phyloP scores from a whole-genome alignment of 306 rosid species.

The Abrus pulchellus region DNA sequence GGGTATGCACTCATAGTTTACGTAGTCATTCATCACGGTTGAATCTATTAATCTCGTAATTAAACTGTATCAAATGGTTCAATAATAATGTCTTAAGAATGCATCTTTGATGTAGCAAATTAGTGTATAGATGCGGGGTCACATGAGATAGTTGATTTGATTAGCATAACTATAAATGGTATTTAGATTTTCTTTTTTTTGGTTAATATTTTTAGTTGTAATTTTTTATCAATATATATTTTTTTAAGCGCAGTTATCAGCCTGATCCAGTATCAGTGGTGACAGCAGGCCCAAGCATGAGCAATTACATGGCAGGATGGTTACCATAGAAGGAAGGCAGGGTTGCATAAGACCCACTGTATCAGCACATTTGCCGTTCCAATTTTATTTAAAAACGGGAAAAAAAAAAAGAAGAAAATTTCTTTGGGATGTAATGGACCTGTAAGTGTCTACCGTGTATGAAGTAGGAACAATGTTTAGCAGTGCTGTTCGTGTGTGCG shows the following conservation, averaged over 20 bases:
- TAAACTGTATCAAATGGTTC: not conserved
- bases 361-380: constrained; percentile 38
- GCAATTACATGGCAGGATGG: constrained; percentile 89
- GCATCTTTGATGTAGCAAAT: not conserved
- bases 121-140: not conserved
- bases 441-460: constrained; percentile 39
- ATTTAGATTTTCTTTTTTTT: not conserved
- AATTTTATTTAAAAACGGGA: constrained; percentile 45
- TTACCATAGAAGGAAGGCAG: constrained; percentile 62
- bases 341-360: not conserved
- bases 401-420: constrained; percentile 19
- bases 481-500: constrained; percentile 51
- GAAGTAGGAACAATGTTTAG: constrained; percentile 52
- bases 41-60: not conserved
- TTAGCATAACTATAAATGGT: not conserved
- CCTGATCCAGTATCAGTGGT: constrained; percentile 76
- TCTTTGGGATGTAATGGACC: constrained; percentile 50
- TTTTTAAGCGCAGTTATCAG: constrained; percentile 70
- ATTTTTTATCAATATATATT: not conserved
- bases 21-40: not conserved
- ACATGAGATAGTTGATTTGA: constrained; percentile 3
- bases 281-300: constrained; percentile 93
- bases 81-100: not conserved
- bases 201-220: not conserved
- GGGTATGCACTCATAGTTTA: constrained; percentile 62